These are phyloP conservation scores for Nymphaea colorata DNA, from an alignment of 164 flowering plant species.

Conservation along the genomic window DNA sequence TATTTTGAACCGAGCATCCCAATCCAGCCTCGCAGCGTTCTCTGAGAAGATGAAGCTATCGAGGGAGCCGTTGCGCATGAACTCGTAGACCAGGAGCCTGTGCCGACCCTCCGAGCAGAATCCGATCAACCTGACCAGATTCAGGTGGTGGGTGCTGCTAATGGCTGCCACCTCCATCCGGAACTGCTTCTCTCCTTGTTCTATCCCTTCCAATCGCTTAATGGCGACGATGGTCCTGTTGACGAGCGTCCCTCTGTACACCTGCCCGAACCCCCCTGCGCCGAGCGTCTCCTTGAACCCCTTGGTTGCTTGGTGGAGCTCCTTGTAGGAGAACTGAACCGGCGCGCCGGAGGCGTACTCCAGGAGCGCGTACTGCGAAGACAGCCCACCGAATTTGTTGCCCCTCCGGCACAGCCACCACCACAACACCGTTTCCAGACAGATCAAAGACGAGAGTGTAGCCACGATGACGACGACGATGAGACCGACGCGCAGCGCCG, in stretches of 20 bases:
- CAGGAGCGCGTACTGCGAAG: slow-evolving; percentile 22
- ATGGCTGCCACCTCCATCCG: slow-evolving; percentile 35
- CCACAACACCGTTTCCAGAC: slow-evolving; percentile 20
- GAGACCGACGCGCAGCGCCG: slow-evolving; percentile 1
- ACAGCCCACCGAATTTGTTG: slow-evolving; percentile 16
- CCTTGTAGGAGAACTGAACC: slow-evolving; percentile 26
- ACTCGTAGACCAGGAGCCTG: slow-evolving; percentile 29
- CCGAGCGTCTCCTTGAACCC: slow-evolving; percentile 31
- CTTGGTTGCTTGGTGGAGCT: slow-evolving; percentile 25
- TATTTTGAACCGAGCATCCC: slow-evolving; percentile 53
- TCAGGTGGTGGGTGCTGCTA: slow-evolving; percentile 32
- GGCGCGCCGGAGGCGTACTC: slow-evolving; percentile 39
- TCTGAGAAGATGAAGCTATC: slow-evolving; percentile 18
- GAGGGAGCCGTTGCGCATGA: slow-evolving; percentile 28
- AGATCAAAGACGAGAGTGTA: slow-evolving; percentile 7
- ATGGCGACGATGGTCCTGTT: slow-evolving; percentile 26
- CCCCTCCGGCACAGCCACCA: slow-evolving; percentile 20
- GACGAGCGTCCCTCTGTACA: slow-evolving; percentile 22
- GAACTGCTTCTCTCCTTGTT: slow-evolving; percentile 32
- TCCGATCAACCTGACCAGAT: slow-evolving; percentile 27
- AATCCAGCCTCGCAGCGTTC: slow-evolving; percentile 31
- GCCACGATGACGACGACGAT: slow-evolving; percentile 12
- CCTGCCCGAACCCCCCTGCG: slow-evolving; percentile 26
- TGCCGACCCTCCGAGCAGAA: slow-evolving; percentile 37
- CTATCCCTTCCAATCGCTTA: slow-evolving; percentile 30